A percentile compares a stretch with the other conserved stretches of the same genome.
Conservation (phyloP, 495 filamentous ascomycete species). For the Podospora anserina region DNA sequence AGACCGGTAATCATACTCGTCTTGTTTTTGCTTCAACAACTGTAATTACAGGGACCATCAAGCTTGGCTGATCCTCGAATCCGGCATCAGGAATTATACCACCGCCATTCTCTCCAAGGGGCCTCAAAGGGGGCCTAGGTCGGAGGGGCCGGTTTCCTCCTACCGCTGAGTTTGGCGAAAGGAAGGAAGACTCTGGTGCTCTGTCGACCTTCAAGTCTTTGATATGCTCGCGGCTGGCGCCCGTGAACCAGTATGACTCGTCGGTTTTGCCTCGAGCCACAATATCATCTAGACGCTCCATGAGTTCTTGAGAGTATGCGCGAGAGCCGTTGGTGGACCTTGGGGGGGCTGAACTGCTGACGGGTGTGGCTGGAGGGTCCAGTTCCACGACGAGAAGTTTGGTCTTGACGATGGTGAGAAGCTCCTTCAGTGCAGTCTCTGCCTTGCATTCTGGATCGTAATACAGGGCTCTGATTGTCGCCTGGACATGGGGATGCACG, state of each 20-base stretch:
- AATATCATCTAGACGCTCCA: neutral
- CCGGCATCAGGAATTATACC: neutral
- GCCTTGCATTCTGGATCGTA: neutral
- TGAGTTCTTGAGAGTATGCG: neutral
- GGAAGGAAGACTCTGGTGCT: too few relatives aligned
- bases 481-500: neutral
- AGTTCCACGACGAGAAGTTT: neutral
- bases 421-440: neutral
- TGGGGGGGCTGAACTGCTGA: neutral
- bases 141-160: too few relatives aligned
- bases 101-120: neutral
- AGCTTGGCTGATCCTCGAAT: neutral
- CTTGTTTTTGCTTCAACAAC: neutral
- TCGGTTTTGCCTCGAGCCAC: neutral
- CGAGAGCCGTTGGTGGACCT: neutral
- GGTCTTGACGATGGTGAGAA: neutral
- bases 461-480: neutral
- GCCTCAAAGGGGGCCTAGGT: too few relatives aligned
- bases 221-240: neutral
- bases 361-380: neutral
- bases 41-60: neutral
- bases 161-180: too few relatives aligned
- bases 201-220: neutral
- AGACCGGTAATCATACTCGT: neutral
- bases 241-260: neutral